Evolutionary conservation across 192 early-diverging fungal genomes (phyloP).

Genomic region (Rhizophagus clarus): DNA sequence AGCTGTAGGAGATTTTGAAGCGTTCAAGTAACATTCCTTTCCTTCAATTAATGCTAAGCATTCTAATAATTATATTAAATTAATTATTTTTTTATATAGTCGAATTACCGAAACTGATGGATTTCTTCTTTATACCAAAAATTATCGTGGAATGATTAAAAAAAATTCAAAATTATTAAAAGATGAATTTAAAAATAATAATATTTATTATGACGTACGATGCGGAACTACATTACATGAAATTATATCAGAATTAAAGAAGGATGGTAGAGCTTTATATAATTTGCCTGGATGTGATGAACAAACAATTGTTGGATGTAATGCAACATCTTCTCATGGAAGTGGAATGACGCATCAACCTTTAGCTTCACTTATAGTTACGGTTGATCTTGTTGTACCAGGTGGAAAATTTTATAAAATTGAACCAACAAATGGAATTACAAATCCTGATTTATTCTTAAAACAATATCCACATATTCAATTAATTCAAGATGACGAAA

Average conservation of each 20-base stretch:
- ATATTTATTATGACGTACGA: conserved; percentile 10
- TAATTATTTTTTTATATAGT: not conserved
- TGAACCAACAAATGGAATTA: conserved; percentile 18
- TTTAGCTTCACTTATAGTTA: not conserved
- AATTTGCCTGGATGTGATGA: conserved; percentile 8
- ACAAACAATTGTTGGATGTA: conserved; percentile 1
- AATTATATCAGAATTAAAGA: not conserved
- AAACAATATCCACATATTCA: not conserved
- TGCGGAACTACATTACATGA: conserved; percentile 3
- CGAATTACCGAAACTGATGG: not conserved
- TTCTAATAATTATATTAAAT: not conserved
- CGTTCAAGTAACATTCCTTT: conserved; percentile 1
- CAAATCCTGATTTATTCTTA: not conserved
- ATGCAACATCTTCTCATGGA: conserved; percentile 13
- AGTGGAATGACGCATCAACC: conserved; percentile 1
- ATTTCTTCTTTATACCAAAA: not conserved
- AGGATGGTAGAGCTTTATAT: conserved; percentile 10
- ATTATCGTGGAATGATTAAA: not conserved
- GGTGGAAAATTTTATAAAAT: conserved; percentile 8
- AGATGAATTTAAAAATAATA: not conserved
- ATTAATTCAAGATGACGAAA: conserved; percentile 10
- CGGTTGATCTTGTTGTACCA: not conserved
- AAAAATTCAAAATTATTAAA: not conserved
- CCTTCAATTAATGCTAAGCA: no score
- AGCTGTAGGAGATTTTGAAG: not conserved